Evolutionary conservation across 805 yeast genomes (phyloP), one percentile per base, ranked within the genome.

Genomic region (Myxozyma kluyveri): DNA sequence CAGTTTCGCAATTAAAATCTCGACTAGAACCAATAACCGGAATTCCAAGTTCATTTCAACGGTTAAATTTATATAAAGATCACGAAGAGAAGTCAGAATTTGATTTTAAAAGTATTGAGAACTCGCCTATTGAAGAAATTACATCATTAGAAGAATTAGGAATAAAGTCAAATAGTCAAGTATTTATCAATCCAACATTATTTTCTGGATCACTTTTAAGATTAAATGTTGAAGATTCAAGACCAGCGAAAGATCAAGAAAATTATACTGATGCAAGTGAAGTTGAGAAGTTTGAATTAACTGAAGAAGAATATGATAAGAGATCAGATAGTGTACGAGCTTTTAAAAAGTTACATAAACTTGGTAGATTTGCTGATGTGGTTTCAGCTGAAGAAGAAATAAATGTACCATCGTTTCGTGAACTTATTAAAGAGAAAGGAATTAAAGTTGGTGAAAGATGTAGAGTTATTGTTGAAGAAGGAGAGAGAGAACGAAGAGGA

Each of bases 1-100:
- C 79, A 0, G 49, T 86, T 14, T 67, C 66, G 4, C 69, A 78
- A 55, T 73, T 87, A 45, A 77, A 80, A 57, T 57, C 67, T 36
- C 75, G 78, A 50, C 66, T 88, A 9, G 93, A 86, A 61, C 74
- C 72, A 32, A 79, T 86, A 54, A 86, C 95, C 0, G 96, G 96
- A 1, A 78, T 88, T 24, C 80, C 82, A 3, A 83, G 87, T 2
- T 55, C 63, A 12, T 70, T 66, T 52, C 95, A 84, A 63, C 69
- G 69, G 14, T 45, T 56, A 17, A 40, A 43, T 21, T 23, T 55
- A 37, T 56, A 23, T 45, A 45, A 48, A 29, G 57, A 51, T 3
- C 51, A 46, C 21, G 40, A 46, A 7, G 57, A 54, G 33, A 23
- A 27, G 7, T 29, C 33, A 9, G 33, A 29, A 14, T 9, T 29